phyloP scores from a whole-genome alignment of 2,329 filamentous ascomycete genomes.

The Aspergillus tubingensis region DNA sequence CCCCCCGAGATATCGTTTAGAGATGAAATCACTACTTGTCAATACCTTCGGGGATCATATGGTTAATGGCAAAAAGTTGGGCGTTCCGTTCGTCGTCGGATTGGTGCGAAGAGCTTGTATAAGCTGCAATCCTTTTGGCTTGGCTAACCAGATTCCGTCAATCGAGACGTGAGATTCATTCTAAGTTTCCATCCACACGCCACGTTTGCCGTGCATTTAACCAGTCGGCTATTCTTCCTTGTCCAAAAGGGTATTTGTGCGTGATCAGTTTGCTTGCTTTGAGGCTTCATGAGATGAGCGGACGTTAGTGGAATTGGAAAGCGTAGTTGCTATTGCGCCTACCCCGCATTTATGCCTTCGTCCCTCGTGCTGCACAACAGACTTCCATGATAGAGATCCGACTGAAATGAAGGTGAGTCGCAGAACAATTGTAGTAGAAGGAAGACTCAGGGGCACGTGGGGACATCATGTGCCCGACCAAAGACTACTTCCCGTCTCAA shows the following conservation, averaged over 20 bases:
- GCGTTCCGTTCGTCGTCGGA: background rate
- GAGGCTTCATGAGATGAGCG: background rate
- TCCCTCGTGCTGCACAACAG: background rate
- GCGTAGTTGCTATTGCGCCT: background rate
- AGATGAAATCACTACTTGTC: background rate
- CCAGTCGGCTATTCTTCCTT: background rate
- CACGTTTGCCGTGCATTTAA: background rate
- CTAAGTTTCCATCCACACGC: background rate
- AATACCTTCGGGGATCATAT: background rate
- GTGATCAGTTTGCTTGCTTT: background rate
- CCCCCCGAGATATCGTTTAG: no score
- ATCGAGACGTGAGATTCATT: background rate
- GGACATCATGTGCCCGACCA: background rate
- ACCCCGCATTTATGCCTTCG: background rate
- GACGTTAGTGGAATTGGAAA: background rate
- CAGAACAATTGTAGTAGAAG: background rate
- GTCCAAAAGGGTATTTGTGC: background rate
- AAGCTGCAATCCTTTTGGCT: background rate
- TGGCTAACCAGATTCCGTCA: conserved; percentile 1
- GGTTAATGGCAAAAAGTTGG: background rate
- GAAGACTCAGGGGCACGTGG: background rate
- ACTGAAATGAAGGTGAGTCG: background rate
- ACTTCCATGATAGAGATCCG: background rate
- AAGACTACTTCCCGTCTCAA: no score
- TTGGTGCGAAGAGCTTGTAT: background rate